Evolutionary conservation across 306 rosid genomes (phyloP).

Genomic region (Rubus parviflorus): DNA sequence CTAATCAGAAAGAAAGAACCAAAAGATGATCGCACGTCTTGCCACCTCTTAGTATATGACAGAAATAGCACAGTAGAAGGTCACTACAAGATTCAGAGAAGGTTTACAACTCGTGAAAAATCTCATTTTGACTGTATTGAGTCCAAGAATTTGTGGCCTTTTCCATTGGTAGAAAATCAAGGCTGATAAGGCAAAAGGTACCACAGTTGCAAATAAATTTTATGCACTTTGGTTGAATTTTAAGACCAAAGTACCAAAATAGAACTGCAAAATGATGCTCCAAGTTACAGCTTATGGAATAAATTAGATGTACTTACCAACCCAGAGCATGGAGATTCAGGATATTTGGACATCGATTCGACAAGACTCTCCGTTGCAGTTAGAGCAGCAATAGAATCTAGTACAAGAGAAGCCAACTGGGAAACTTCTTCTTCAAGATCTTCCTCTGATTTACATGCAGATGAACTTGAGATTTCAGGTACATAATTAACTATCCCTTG

Average conservation of each 20-base stretch:
- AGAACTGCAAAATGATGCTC: not conserved
- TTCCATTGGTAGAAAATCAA: not conserved
- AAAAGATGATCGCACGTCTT: not conserved
- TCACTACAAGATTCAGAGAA: not conserved
- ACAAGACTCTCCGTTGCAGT: slow-evolving; percentile 33
- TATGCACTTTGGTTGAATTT: not conserved
- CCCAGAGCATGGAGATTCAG: slow-evolving; percentile 36
- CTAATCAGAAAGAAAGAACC: not conserved
- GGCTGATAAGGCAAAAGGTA: not conserved
- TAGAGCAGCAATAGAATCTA: slow-evolving; percentile 40
- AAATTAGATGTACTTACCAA: slow-evolving; percentile 49
- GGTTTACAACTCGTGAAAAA: not conserved
- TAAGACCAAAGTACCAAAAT: not conserved
- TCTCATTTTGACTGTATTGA: not conserved
- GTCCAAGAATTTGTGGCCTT: not conserved
- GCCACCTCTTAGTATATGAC: not conserved
- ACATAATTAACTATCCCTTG: slow-evolving; percentile 41
- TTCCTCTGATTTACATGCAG: slow-evolving; percentile 45
- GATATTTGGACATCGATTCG: slow-evolving; percentile 43
- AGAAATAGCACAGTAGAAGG: not conserved
- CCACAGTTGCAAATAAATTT: not conserved
- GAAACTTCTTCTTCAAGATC: slow-evolving; percentile 63
- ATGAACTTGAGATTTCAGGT: slow-evolving; percentile 64
- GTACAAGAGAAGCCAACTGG: slow-evolving; percentile 58
- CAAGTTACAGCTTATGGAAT: slow-evolving; percentile 4